Conservation (phyloP, 2,329 filamentous ascomycete genomes). For the Dothiorella sarmentorum region DNA sequence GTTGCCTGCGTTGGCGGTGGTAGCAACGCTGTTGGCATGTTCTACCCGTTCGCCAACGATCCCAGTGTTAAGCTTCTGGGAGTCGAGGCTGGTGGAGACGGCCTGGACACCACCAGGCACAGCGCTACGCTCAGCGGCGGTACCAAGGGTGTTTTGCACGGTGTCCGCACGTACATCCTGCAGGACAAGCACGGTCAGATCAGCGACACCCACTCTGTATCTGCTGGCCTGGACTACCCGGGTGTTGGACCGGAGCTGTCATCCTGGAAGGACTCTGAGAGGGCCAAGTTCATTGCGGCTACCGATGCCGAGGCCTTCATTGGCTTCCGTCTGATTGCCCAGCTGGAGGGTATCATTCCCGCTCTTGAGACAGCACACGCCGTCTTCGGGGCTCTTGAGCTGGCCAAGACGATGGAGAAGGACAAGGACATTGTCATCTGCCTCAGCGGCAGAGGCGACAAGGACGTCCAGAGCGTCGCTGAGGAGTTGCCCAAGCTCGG, state of each 20-base stretch:
- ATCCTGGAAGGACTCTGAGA: slow-evolving; percentile 84
- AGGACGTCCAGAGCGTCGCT: slow-evolving; percentile 97
- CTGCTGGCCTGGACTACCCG: slow-evolving; percentile 93
- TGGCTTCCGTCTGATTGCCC: slow-evolving; percentile 78
- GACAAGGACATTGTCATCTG: slow-evolving; percentile 91
- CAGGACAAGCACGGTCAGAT: slow-evolving; percentile 94
- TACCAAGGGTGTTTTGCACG: slow-evolving; percentile 88
- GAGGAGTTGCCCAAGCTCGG: slow-evolving; percentile 88
- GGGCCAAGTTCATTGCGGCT: slow-evolving; percentile 84
- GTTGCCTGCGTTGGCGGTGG: slow-evolving; percentile 96
- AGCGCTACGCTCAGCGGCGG: slow-evolving; percentile 84
- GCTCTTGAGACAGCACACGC: slow-evolving; percentile 93
- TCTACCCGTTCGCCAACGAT: slow-evolving; percentile 91
- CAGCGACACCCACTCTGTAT: slow-evolving; percentile 90
- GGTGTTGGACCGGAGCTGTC: slow-evolving; percentile 92
- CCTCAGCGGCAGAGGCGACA: slow-evolving; percentile 88
- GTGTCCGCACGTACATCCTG: slow-evolving; percentile 91
- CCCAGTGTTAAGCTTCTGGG: slow-evolving; percentile 81
- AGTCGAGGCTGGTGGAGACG: slow-evolving; percentile 93
- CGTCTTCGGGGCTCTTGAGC: slow-evolving; percentile 80
- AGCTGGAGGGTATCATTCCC: slow-evolving; percentile 95
- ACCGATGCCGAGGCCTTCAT: slow-evolving; percentile 88
- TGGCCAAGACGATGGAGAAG: slow-evolving; percentile 89
- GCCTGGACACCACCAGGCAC: slow-evolving; percentile 79
- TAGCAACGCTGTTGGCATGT: slow-evolving; percentile 95